Base-by-base conservation (phyloP, 768 basidiomycete genomes). In the Chlorophyllum brunneum region DNA sequence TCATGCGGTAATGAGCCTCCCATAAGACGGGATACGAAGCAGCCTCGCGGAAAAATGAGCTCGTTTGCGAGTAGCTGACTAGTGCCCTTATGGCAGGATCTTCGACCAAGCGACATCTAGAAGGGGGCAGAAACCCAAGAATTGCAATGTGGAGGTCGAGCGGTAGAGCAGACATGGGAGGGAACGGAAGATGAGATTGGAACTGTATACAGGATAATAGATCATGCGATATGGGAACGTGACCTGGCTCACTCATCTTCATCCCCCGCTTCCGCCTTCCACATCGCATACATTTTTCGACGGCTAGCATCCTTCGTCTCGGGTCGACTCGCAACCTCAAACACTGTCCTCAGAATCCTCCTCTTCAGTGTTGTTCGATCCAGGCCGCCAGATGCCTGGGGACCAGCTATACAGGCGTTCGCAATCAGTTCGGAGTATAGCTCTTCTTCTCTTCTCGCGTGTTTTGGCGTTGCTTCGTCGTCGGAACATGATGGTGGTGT, bases 291-390 rank as follows among this genome's bases (percentile, higher is more conserved):
- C 70, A 98, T 77, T 72, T 81, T 46, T 42, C 51, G 51, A 24
- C 55, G 50, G 24, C 51, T 56, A 20, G 50, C 33, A 34, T 56
- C 55, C 26, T 52, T 51, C 7, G 55, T 56, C n/a, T 85, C 81
- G 54, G 81, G 73, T 31, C 79, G 72, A 59, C 89, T 85, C 29
- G 93, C 92, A 27, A 82, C 68, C 15, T 85, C 78, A 61, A 95
- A 95, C 38, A 95, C 58, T 36, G 67, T 71, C 58, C 76, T 72
- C 54, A 92, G 67, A 7, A 95, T 57, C 41, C 71, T 75, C 54
- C 74, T 77, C 56, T 76, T 79, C 40, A 91, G 61, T n/a, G 61
- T 57, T 0, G 56, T 56, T 10, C 59, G 66, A 1, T 64, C 60
- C 39, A 77, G 37, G 8, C 63, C 65, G 6, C 71, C 72, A 48